Conservation (phyloP, 768 basidiomycete species). For the Leucogyrophana mollusca region DNA sequence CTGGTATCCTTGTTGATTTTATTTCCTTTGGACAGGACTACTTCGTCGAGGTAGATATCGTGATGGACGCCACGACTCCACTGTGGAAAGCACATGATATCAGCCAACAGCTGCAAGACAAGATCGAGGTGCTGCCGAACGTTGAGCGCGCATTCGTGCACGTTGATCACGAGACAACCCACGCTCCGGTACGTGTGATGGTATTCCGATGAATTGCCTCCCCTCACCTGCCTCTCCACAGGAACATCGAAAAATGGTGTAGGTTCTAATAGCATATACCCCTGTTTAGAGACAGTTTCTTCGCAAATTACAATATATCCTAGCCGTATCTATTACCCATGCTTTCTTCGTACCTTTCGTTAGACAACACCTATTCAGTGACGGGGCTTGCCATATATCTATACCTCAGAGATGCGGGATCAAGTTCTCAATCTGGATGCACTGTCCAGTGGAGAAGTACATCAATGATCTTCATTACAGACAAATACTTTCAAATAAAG, state of each 20-base stretch:
- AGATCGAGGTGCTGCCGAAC: conserved; percentile 84
- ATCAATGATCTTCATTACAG: too few species aligned
- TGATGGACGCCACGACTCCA: conserved; percentile 86
- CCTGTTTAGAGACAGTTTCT: not conserved
- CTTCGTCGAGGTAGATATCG: conserved; percentile 94
- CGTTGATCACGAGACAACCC: conserved; percentile 92
- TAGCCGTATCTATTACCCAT: too few species aligned
- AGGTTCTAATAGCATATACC: not conserved
- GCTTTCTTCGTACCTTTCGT: too few species aligned
- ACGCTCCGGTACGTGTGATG: conserved; percentile 49
- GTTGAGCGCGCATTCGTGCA: conserved; percentile 95
- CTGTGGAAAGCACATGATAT: conserved; percentile 88
- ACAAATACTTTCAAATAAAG: too few species aligned
- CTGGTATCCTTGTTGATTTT: not conserved
- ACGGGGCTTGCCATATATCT: too few species aligned
- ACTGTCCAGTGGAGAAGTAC: too few species aligned
- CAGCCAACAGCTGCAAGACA: conserved; percentile 82
- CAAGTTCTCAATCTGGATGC: too few species aligned
- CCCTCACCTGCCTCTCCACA: conserved; percentile 14
- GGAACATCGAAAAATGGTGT: conserved; percentile 44
- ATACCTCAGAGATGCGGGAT: too few species aligned
- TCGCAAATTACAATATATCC: too few species aligned
- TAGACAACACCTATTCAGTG: too few species aligned
- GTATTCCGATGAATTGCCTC: not conserved
- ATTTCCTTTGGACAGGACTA: conserved; percentile 54